A percentile compares a stretch with the other conserved stretches of the same genome.
Evolutionary conservation across 2,329 filamentous ascomycete species (phyloP).

Genomic region (Metarhizium robertsii): DNA sequence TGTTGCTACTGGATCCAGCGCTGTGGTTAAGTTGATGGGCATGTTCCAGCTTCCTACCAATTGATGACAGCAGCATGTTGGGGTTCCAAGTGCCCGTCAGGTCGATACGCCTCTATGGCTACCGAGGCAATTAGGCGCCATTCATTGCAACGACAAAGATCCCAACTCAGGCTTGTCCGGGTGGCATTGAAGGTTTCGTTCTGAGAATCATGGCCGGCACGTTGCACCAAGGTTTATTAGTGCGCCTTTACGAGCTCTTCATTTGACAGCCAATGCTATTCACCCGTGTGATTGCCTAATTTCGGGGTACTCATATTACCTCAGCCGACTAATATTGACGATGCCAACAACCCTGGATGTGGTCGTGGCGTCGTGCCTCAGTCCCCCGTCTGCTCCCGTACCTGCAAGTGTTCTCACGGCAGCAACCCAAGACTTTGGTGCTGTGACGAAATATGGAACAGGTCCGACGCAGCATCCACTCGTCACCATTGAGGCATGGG

Average conservation of each 20-base stretch:
- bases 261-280: background rate
- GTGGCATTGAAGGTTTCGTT: background rate
- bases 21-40: constrained; percentile 5
- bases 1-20: constrained; percentile 6
- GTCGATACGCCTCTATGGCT: background rate
- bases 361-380: background rate
- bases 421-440: background rate
- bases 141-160: background rate
- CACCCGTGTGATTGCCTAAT: background rate
- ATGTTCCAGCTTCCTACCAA: background rate
- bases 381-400: background rate
- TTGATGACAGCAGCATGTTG: background rate
- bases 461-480: background rate
- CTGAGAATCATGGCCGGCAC: background rate
- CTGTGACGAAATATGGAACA: background rate
- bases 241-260: background rate
- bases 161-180: background rate
- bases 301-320: background rate
- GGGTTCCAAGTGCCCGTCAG: background rate
- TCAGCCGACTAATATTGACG: background rate
- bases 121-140: background rate
- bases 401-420: background rate
- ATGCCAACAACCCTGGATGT: background rate
- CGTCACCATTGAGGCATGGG: background rate
- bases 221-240: background rate